Evolutionary conservation across 2,329 filamentous ascomycete species (phyloP).

Genomic region (Trichoderma simmonsii): DNA sequence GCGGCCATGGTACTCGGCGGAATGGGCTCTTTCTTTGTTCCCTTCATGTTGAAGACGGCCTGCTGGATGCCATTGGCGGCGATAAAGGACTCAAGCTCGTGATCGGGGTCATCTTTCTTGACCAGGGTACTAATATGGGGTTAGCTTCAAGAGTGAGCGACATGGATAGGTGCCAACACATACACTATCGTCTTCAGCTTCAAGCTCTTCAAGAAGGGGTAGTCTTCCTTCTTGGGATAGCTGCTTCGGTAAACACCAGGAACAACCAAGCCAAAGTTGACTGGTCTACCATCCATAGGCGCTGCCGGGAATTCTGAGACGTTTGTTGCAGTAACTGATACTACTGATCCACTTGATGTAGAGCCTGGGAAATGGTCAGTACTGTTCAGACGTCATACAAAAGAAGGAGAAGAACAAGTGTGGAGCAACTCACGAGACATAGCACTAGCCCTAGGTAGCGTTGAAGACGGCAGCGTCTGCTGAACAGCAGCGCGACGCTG

Average conservation of each 20-base stretch:
- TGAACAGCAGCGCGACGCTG: not conserved
- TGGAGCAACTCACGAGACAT: not conserved
- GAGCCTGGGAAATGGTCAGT: not conserved
- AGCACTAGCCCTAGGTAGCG: not conserved
- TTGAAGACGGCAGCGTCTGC: not conserved
- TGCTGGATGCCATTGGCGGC: slow-evolving; percentile 65
- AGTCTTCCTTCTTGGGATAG: slow-evolving; percentile 71
- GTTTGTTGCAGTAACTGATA: slow-evolving; percentile 7
- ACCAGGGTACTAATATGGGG: slow-evolving; percentile 55
- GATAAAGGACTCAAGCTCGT: slow-evolving; percentile 61
- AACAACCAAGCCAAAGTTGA: slow-evolving; percentile 74
- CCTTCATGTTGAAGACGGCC: slow-evolving; percentile 71
- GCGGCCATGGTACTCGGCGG: slow-evolving; percentile 63
- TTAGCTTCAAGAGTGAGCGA: not conserved
- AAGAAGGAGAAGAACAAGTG: not conserved
- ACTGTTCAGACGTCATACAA: not conserved
- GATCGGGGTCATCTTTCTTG: slow-evolving; percentile 54
- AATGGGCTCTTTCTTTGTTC: slow-evolving; percentile 81
- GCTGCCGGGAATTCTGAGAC: slow-evolving; percentile 23
- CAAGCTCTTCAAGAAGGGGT: slow-evolving; percentile 64
- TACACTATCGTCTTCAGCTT: slow-evolving; percentile 77
- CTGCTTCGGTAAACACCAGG: slow-evolving; percentile 77
- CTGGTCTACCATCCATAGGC: slow-evolving; percentile 42
- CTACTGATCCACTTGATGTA: not conserved
- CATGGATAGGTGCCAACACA: slow-evolving; percentile 29